Conservation (phyloP, 2,329 filamentous ascomycete genomes). For the Diaporthe caulivora region DNA sequence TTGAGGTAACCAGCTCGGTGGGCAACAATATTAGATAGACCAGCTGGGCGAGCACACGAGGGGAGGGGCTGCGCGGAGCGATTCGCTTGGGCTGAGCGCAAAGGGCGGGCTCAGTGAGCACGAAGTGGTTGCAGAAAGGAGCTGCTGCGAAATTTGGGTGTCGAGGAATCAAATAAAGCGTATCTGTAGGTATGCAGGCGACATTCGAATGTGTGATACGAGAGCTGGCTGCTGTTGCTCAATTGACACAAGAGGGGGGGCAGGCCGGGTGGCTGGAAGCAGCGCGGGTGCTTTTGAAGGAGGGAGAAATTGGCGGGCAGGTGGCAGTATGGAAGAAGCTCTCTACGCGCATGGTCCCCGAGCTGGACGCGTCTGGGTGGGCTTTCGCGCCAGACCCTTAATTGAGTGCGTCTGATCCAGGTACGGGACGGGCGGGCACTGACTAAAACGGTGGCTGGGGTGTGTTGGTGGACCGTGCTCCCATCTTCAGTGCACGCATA, state of each 20-base stretch:
- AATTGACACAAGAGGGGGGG: neutral
- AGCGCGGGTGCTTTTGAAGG: slow-evolving; percentile 21
- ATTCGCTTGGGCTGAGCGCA: slow-evolving; percentile 35
- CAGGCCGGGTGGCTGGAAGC: neutral
- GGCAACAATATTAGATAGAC: neutral
- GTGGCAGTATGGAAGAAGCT: slow-evolving; percentile 31
- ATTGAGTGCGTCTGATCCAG: slow-evolving; percentile 15
- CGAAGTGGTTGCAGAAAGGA: neutral
- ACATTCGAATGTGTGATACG: neutral
- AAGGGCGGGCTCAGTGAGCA: neutral
- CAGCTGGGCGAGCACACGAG: neutral
- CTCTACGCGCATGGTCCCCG: slow-evolving; percentile 23
- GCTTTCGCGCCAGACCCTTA: slow-evolving; percentile 34
- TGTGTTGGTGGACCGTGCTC: neutral
- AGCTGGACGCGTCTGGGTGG: slow-evolving; percentile 31
- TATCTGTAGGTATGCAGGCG: neutral
- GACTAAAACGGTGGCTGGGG: slow-evolving; percentile 28
- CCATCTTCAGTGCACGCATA: neutral
- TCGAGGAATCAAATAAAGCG: neutral
- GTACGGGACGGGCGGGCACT: neutral
- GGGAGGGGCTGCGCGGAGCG: slow-evolving; percentile 32
- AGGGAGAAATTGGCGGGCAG: neutral
- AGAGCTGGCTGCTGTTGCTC: neutral
- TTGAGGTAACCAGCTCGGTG: neutral
- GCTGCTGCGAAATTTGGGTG: neutral